A percentile compares a stretch with the other conserved stretches of the same genome.
Conservation (phyloP, 2,329 filamentous ascomycete genomes). For the Aspergillus tanneri region DNA sequence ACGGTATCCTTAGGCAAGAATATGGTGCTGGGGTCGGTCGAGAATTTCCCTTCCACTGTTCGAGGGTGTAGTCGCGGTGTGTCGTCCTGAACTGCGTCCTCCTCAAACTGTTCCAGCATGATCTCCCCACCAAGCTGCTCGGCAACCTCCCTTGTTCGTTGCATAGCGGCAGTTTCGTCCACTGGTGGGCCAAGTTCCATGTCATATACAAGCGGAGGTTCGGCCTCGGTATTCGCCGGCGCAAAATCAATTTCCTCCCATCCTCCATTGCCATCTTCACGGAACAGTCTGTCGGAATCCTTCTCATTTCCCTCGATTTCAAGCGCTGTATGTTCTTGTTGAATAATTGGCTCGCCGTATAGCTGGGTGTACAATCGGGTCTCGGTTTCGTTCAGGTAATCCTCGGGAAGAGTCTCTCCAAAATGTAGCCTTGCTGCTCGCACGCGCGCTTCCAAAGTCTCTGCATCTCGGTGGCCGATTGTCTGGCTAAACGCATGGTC, state of each 20-base stretch:
- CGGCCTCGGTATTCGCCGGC: slow-evolving; percentile 19
- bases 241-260: slow-evolving; percentile 38
- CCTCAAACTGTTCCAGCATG: slow-evolving; percentile 46
- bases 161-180: slow-evolving; percentile 33
- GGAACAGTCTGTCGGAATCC: slow-evolving; percentile 36
- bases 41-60: slow-evolving; percentile 71
- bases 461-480: slow-evolving; percentile 32
- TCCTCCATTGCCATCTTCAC: slow-evolving; percentile 39
- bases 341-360: slow-evolving; percentile 68
- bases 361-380: slow-evolving; percentile 73
- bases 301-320: slow-evolving; percentile 32
- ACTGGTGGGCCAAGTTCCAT: slow-evolving; percentile 28
- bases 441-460: slow-evolving; percentile 49
- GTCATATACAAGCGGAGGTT: slow-evolving; percentile 30
- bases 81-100: slow-evolving; percentile 41
- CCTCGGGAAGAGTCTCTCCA: slow-evolving; percentile 72
- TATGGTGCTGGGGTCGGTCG: slow-evolving; percentile 70
- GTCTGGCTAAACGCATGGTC: slow-evolving; percentile 30
- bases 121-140: slow-evolving; percentile 41
- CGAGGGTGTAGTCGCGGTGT: slow-evolving; percentile 67
- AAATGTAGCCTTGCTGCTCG: slow-evolving; percentile 71
- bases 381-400: slow-evolving; percentile 68
- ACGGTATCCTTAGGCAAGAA: slow-evolving; percentile 70
- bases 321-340: slow-evolving; percentile 24
- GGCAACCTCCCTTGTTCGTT: slow-evolving; percentile 40